Evolutionary conservation across 2,329 filamentous ascomycete species (phyloP).

Genomic region (Colletotrichum aenigma): DNA sequence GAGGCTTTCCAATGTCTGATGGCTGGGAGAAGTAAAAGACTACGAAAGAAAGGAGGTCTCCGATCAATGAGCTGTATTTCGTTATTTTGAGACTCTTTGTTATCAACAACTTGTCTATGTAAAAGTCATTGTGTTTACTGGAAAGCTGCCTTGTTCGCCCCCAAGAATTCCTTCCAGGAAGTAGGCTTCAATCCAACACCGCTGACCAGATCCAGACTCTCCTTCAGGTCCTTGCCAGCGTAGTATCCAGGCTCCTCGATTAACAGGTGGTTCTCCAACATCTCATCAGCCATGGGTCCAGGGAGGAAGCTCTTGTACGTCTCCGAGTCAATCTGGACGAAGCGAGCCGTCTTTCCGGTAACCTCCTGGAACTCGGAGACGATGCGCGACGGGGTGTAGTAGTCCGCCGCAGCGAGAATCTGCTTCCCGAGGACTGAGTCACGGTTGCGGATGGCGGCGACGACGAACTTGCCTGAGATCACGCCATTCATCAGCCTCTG

Average conservation of each 20-base stretch:
- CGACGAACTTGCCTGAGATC: constrained; percentile 20
- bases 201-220: neutral
- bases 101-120: accelerated
- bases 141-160: neutral
- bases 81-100: neutral
- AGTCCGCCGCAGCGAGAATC: constrained; percentile 14
- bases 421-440: constrained; percentile 13
- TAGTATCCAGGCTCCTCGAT: constrained; percentile 25
- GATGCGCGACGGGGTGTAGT: constrained; percentile 16
- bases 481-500: too few relatives aligned
- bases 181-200: constrained; percentile 3
- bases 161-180: constrained; percentile 9
- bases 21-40: neutral
- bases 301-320: constrained; percentile 28
- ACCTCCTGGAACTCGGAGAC: constrained; percentile 17
- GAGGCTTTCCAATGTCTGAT: neutral
- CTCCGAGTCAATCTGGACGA: constrained; percentile 18
- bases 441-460: constrained; percentile 1
- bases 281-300: constrained; percentile 22
- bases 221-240: neutral
- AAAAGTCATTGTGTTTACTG: neutral
- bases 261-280: constrained; percentile 26
- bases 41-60: neutral
- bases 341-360: neutral
- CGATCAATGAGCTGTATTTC: accelerated